Percentiles rank a stretch among this genome's conserved stretches.
phyloP scores from a whole-genome alignment of 2,329 filamentous ascomycete species.

The Colletotrichum ledebouriae region DNA sequence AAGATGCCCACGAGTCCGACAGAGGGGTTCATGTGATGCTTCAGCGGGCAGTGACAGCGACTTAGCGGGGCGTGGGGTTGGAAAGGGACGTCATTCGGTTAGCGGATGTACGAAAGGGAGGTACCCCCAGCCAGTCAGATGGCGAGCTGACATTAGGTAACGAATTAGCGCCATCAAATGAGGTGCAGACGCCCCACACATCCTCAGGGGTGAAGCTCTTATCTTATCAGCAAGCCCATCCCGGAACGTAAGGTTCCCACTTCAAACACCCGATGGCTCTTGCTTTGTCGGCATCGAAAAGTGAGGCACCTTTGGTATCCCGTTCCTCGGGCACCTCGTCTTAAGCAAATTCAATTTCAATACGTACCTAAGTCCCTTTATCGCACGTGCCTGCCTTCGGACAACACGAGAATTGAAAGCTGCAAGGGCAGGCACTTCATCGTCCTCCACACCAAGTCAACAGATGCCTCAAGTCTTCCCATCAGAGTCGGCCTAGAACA shows the following conservation, averaged over 20 bases:
- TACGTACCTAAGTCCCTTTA: constrained; percentile 1
- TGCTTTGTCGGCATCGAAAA: background rate
- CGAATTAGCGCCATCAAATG: constrained; percentile 10
- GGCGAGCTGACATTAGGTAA: background rate
- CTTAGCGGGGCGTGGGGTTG: constrained; percentile 39
- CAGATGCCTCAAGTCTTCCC: constrained; percentile 14
- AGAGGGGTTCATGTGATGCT: constrained; percentile 43
- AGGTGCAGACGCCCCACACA: constrained; percentile 11
- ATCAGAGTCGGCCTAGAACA: constrained; percentile 1
- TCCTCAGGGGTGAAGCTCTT: constrained; percentile 35
- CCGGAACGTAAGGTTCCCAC: background rate
- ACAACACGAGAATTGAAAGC: background rate
- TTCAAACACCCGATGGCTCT: background rate
- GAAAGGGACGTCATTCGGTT: constrained; percentile 37
- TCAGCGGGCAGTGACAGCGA: constrained; percentile 37
- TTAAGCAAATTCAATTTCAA: constrained; percentile 4
- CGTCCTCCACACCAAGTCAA: constrained; percentile 3
- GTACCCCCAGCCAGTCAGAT: background rate
- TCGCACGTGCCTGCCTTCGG: constrained; percentile 3
- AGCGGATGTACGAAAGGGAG: constrained; percentile 6
- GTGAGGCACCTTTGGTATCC: background rate
- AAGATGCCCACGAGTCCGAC: constrained; percentile 35
- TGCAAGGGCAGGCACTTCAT: constrained; percentile 7
- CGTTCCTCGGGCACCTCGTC: background rate
- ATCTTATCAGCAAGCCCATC: constrained; percentile 34